Evolutionary conservation across 345 rosid genomes (phyloP).

Genomic region (Cochlearia excelsa): DNA sequence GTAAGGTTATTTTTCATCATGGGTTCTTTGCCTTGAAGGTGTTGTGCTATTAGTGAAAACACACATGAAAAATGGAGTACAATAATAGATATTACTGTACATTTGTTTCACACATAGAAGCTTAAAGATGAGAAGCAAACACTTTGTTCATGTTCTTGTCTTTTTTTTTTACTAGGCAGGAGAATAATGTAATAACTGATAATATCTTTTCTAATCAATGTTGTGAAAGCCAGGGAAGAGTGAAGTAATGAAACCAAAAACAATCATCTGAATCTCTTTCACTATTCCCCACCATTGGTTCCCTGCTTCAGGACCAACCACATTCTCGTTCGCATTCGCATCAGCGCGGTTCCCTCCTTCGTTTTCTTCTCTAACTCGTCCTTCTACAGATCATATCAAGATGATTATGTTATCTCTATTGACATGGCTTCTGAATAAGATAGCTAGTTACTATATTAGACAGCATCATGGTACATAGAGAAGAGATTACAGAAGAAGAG

Average conservation of each 20-base stretch:
- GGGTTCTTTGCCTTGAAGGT: too few species aligned
- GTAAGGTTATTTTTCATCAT: too few species aligned
- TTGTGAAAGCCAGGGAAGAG: constrained; percentile 85
- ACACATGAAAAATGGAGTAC: too few species aligned
- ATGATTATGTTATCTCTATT: neutral
- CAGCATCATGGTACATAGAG: too few species aligned
- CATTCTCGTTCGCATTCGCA: constrained; percentile 52
- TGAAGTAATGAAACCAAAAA: constrained; percentile 78
- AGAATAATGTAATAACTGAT: too few species aligned
- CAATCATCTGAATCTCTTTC: constrained; percentile 83
- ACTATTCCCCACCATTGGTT: constrained; percentile 83
- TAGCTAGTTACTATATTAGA: neutral
- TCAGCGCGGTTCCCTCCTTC: constrained; percentile 40
- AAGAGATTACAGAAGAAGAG: too few species aligned
- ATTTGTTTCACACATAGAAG: too few species aligned
- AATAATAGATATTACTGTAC: too few species aligned
- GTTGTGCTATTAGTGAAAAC: too few species aligned
- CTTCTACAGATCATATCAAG: constrained; percentile 34
- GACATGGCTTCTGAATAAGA: neutral
- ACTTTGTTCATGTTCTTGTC: too few species aligned
- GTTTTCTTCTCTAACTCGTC: constrained; percentile 49
- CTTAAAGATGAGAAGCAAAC: too few species aligned
- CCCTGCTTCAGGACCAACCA: constrained; percentile 41
- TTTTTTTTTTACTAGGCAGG: too few species aligned
- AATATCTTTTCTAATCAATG: constrained; percentile 46